phyloP scores from a whole-genome alignment of 768 basidiomycete genomes.

The Termitomyces sp. region DNA sequence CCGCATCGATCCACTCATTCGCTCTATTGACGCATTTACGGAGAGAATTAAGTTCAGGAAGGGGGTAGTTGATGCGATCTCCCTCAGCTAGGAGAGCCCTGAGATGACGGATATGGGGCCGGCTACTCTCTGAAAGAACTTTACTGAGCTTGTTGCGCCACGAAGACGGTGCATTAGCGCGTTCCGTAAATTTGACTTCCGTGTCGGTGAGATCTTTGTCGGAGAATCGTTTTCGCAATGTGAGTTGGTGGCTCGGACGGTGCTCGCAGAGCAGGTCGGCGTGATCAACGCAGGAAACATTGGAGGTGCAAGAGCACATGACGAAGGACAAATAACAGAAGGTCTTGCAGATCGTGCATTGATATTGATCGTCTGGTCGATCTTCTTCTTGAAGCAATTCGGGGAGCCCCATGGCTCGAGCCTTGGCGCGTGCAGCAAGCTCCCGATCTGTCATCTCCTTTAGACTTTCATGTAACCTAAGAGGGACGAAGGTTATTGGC shows the following conservation, averaged over 20 bases:
- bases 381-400: slow-evolving; percentile 80
- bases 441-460: slow-evolving; percentile 90
- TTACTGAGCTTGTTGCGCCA: slow-evolving; percentile 75
- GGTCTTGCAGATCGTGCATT: slow-evolving; percentile 88
- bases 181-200: slow-evolving; percentile 60
- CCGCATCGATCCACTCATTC: slow-evolving; percentile 86
- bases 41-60: slow-evolving; percentile 69
- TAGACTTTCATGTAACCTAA: slow-evolving; percentile 80
- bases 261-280: slow-evolving; percentile 68
- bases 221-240: slow-evolving; percentile 76
- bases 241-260: slow-evolving; percentile 41
- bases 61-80: slow-evolving; percentile 75
- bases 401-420: slow-evolving; percentile 55
- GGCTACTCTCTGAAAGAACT: slow-evolving; percentile 61
- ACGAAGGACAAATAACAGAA: slow-evolving; percentile 96
- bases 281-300: slow-evolving; percentile 87
- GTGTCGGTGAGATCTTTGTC: slow-evolving; percentile 75
- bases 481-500: slow-evolving; percentile 5
- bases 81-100: slow-evolving; percentile 85
- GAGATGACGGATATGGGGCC: slow-evolving; percentile 73
- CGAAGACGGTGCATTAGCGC: slow-evolving; percentile 66
- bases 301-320: slow-evolving; percentile 72
- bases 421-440: slow-evolving; percentile 57
- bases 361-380: slow-evolving; percentile 90
- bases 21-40: slow-evolving; percentile 78